Percentiles rank a stretch among this genome's conserved stretches.
Evolutionary conservation across 305 asterid genomes (phyloP).

Genomic region (Caryopteris hybrid): DNA sequence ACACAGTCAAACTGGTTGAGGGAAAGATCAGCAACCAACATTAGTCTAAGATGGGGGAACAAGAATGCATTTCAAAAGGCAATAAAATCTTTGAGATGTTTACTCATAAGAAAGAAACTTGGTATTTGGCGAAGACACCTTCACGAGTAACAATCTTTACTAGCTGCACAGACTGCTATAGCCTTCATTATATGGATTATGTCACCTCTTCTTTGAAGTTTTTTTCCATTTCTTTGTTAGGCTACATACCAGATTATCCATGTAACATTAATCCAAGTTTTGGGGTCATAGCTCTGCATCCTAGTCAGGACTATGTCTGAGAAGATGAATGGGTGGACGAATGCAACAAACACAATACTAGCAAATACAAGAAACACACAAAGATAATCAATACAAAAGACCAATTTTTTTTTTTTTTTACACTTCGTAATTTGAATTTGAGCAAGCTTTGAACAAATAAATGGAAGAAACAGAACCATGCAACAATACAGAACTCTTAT

Average conservation of each 20-base stretch:
- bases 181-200: too few relatives aligned
- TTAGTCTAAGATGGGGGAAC: neutral
- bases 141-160: neutral
- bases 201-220: too few relatives aligned
- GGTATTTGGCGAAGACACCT: neutral
- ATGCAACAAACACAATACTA: neutral
- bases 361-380: too few relatives aligned
- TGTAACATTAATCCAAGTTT: too few relatives aligned
- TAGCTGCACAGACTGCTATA: neutral
- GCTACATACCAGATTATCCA: too few relatives aligned
- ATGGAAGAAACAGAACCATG: neutral
- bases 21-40: neutral
- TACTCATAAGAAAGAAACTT: neutral
- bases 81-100: neutral
- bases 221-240: too few relatives aligned
- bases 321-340: neutral
- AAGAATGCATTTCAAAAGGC: neutral
- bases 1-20: too few relatives aligned
- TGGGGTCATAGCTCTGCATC: too few relatives aligned
- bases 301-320: neutral
- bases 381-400: too few relatives aligned
- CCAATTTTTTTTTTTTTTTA: too few relatives aligned
- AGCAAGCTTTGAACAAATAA: neutral
- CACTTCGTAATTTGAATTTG: too few relatives aligned
- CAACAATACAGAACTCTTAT: neutral